phyloP scores from a whole-genome alignment of 1,284 basidiomycete species.

The Boletus semigastroideus region DNA sequence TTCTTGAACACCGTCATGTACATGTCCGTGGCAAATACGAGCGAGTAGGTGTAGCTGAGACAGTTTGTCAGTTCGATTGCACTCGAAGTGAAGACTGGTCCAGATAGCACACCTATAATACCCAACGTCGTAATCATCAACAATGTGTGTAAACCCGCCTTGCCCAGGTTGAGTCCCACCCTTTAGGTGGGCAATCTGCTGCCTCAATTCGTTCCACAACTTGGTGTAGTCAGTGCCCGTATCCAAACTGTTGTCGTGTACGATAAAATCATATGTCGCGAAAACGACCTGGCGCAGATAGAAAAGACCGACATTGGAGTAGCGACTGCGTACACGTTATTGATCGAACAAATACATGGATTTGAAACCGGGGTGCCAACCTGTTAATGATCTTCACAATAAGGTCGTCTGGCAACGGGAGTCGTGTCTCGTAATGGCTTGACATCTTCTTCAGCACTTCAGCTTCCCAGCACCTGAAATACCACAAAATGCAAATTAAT shows the following conservation, averaged over 20 bases:
- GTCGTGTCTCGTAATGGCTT: conserved; percentile 72
- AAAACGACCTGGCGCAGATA: conserved; percentile 80
- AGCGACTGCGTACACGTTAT: conserved; percentile 48
- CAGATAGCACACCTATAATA: conserved; percentile 57
- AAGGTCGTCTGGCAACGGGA: conserved; percentile 64
- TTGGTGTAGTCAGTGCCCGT: conserved; percentile 58
- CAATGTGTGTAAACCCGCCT: conserved; percentile 25
- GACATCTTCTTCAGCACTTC: conserved; percentile 67
- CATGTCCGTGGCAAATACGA: conserved; percentile 36
- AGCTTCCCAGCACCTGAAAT: conserved; percentile 71
- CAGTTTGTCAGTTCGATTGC: too few species aligned
- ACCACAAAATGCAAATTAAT: background rate
- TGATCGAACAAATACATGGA: too few species aligned
- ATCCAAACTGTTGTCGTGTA: conserved; percentile 64
- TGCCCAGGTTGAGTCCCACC: conserved; percentile 66
- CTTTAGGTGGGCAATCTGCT: too few species aligned
- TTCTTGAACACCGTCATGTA: conserved; percentile 55
- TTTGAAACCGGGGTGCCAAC: conserved; percentile 38
- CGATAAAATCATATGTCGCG: conserved; percentile 73
- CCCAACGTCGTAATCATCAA: conserved; percentile 58
- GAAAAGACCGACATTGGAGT: conserved; percentile 77
- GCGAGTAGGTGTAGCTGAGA: conserved; percentile 16
- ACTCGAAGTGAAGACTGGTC: too few species aligned
- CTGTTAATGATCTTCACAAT: conserved; percentile 79
- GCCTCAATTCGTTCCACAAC: conserved; percentile 69